A percentile compares a stretch with the other conserved stretches of the same genome.
These are phyloP conservation scores for Gamarada debralockiae DNA, from an alignment of 495 filamentous ascomycete genomes.

Conservation along the genomic window DNA sequence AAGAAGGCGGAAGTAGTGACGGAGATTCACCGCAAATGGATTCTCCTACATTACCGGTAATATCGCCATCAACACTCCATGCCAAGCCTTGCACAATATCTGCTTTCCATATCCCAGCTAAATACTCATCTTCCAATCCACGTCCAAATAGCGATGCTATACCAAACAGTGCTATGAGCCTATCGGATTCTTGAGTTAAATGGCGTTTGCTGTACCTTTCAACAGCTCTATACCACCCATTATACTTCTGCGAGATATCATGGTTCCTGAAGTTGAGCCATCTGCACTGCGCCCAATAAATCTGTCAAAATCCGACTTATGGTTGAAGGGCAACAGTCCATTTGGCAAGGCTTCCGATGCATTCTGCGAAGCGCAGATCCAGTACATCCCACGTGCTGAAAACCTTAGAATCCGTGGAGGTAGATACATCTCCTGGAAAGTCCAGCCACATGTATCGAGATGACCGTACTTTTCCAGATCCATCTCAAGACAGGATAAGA, in stretches of 20 bases:
- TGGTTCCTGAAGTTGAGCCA: not conserved
- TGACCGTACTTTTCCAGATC: not conserved
- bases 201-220: not conserved
- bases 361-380: not conserved
- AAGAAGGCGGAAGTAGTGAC: not conserved
- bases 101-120: conserved; percentile 3
- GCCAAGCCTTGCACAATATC: not conserved
- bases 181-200: conserved; percentile 2
- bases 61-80: not conserved
- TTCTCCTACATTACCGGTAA: not conserved
- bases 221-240: conserved; percentile 1
- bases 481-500: not conserved
- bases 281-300: not conserved
- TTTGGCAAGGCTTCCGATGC: conserved; percentile 1
- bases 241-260: not conserved
- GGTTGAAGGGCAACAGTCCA: not conserved
- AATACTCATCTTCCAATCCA: not conserved
- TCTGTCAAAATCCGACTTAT: conserved; percentile 7
- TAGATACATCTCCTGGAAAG: conserved; percentile 9
- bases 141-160: not conserved
- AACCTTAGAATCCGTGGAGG: not conserved
- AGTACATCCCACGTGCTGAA: not conserved
- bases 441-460: conserved; percentile 6
- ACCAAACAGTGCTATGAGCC: conserved; percentile 2
- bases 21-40: not conserved